Conservation (phyloP, 2,329 filamentous ascomycete genomes). For the Pleoardoris graminearum region DNA sequence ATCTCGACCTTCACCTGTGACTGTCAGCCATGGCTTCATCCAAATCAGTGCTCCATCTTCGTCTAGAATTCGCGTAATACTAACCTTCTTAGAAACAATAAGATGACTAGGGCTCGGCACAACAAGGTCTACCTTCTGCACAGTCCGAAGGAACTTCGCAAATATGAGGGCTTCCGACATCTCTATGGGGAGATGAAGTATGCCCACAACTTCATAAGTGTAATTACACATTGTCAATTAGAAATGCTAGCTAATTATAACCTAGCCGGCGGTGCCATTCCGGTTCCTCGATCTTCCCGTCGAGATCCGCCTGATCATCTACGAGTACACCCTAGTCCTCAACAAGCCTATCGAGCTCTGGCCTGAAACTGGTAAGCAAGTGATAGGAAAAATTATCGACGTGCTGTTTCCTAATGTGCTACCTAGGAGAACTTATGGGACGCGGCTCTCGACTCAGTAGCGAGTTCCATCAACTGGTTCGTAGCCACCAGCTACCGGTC, state of each 20-base stretch:
- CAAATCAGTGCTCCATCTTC: too few species aligned
- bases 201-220: not conserved
- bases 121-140: too few species aligned
- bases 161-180: too few species aligned
- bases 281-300: slow-evolving; percentile 4
- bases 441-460: not conserved
- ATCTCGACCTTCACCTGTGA: too few species aligned
- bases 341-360: not conserved
- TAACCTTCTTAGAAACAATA: too few species aligned
- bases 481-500: not conserved
- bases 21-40: too few species aligned
- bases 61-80: too few species aligned
- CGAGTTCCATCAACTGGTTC: not conserved
- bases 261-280: not conserved
- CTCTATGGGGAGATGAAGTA: not conserved
- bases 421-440: not conserved
- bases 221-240: not conserved
- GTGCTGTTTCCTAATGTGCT: not conserved
- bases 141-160: too few species aligned
- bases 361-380: not conserved
- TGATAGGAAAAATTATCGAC: too few species aligned
- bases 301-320: slow-evolving; percentile 9
- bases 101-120: not conserved
- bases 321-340: not conserved
- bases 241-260: not conserved